These are phyloP conservation scores for Asclepias syriaca DNA, from an alignment of 257 asterid species.

Conservation along the genomic window DNA sequence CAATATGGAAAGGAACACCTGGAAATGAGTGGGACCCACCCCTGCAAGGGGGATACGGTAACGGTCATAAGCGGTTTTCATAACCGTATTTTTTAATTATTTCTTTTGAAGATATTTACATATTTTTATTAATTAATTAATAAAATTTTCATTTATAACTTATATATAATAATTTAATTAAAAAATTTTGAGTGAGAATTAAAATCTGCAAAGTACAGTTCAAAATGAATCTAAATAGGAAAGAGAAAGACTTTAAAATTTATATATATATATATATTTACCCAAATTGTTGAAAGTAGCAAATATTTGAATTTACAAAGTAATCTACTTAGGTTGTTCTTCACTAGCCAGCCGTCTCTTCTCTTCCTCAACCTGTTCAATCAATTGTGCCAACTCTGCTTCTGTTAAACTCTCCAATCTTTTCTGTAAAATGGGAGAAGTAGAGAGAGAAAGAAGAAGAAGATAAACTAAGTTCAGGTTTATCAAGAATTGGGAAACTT, in stretches of 20 bases:
- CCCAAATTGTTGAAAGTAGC: background rate
- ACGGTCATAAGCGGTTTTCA: background rate
- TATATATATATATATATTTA: too few species aligned
- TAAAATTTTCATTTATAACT: too few species aligned
- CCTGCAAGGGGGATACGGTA: background rate
- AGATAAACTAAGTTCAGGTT: background rate
- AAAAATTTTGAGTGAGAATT: too few species aligned
- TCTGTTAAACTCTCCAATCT: slow-evolving; percentile 89
- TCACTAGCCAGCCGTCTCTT: slow-evolving; percentile 50
- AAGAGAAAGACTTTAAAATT: too few species aligned
- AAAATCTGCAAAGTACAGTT: too few species aligned
- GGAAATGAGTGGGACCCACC: slow-evolving; percentile 9
- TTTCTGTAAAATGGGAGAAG: slow-evolving; percentile 43
- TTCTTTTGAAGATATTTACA: background rate
- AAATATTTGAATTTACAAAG: background rate
- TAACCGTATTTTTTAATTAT: background rate
- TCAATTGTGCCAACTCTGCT: slow-evolving; percentile 68
- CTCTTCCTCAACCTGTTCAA: slow-evolving; percentile 94
- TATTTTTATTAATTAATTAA: too few species aligned
- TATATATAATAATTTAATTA: too few species aligned
- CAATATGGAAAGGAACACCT: slow-evolving; percentile 12
- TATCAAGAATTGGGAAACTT: background rate
- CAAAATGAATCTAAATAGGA: too few species aligned
- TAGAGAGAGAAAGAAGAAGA: slow-evolving; percentile 8
- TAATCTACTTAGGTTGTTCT: slow-evolving; percentile 35